Percentiles rank a stretch among this genome's conserved stretches.
Conservation (phyloP, 495 filamentous ascomycete species). For the Margaritispora aquatica region DNA sequence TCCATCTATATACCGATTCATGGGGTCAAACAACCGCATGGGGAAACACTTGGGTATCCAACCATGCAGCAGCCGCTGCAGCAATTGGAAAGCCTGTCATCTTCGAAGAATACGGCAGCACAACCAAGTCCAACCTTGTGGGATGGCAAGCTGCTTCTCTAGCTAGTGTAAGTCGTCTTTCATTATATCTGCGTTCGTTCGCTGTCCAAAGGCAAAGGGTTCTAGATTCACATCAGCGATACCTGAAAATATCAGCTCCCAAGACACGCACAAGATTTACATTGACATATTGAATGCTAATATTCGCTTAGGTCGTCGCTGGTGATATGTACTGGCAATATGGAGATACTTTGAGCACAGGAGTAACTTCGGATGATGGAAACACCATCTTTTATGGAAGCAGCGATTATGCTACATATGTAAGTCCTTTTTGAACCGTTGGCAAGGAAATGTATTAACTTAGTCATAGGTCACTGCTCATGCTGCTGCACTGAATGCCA, state of each 20-base stretch:
- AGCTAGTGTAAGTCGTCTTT: slow-evolving; percentile 31
- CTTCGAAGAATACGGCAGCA: slow-evolving; percentile 55
- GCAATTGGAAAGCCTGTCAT: slow-evolving; percentile 55
- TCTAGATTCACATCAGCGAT: no score
- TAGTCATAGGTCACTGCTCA: background rate
- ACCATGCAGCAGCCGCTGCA: slow-evolving; percentile 48
- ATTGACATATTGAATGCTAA: no score
- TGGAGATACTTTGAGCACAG: slow-evolving; percentile 44
- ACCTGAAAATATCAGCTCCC: no score
- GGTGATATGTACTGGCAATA: slow-evolving; percentile 63
- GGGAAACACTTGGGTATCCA: slow-evolving; percentile 49
- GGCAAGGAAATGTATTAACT: background rate
- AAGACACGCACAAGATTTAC: no score
- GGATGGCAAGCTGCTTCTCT: slow-evolving; percentile 51
- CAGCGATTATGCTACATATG: slow-evolving; percentile 46
- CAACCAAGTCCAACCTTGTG: slow-evolving; percentile 36
- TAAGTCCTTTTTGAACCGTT: slow-evolving; percentile 18
- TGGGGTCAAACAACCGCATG: slow-evolving; percentile 34
- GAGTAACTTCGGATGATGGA: slow-evolving; percentile 46
- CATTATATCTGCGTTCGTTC: no score
- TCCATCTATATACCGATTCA: slow-evolving; percentile 54
- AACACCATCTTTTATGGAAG: slow-evolving; percentile 54
- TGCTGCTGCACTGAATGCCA: background rate
- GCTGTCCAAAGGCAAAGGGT: no score
- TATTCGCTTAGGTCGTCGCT: no score